Conservation (phyloP, 2,329 filamentous ascomycete species). For the Epichloe baconii region DNA sequence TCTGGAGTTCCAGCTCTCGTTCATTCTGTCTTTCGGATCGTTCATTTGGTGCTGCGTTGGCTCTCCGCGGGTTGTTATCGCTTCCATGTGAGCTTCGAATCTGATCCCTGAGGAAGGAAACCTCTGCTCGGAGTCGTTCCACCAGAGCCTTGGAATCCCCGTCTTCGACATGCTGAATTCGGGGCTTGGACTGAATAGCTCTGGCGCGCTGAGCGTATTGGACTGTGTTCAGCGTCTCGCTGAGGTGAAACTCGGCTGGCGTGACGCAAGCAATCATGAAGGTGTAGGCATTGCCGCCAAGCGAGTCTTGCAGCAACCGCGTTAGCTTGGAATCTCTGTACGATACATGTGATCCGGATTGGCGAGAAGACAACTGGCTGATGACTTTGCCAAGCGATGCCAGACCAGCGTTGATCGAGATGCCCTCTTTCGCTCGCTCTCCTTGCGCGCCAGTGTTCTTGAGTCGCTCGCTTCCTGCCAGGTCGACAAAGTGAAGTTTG, state of each 20-base stretch:
- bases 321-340: conserved; percentile 98
- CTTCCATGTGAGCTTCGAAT: conserved; percentile 67
- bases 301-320: conserved; percentile 84
- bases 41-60: conserved; percentile 44
- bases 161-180: conserved; percentile 88
- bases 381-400: conserved; percentile 96
- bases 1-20: conserved; percentile 80
- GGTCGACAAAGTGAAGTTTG: conserved; percentile 96
- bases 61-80: conserved; percentile 41
- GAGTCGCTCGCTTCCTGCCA: conserved; percentile 88
- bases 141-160: conserved; percentile 89
- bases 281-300: conserved; percentile 93
- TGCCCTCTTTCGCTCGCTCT: conserved; percentile 87
- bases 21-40: conserved; percentile 68
- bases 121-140: conserved; percentile 84
- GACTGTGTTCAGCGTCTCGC: conserved; percentile 93
- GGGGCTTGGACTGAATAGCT: conserved; percentile 93
- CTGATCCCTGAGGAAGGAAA: conserved; percentile 86
- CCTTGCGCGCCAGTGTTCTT: conserved; percentile 96
- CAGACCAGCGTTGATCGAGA: conserved; percentile 93
- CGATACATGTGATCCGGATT: conserved; percentile 80
- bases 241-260: conserved; percentile 90
- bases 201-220: conserved; percentile 93
- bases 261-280: conserved; percentile 99
- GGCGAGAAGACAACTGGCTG: conserved; percentile 85